These are phyloP conservation scores for Ottelia alismoides DNA, from an alignment of 106 monocot species.

Conservation along the genomic window DNA sequence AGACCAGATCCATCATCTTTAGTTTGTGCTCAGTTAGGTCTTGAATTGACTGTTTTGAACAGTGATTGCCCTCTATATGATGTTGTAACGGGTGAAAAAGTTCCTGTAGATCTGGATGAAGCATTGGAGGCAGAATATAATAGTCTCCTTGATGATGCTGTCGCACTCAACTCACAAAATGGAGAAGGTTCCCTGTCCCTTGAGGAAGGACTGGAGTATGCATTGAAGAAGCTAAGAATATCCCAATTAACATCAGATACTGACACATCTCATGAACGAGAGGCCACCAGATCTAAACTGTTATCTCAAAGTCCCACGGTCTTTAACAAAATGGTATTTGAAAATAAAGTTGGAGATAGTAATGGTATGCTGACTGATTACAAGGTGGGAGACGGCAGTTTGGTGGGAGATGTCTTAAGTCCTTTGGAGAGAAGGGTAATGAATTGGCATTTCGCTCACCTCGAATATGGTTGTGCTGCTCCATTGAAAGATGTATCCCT, in stretches of 20 bases:
- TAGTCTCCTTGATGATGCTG: slow-evolving; percentile 91
- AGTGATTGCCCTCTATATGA: slow-evolving; percentile 99
- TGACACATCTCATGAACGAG: not conserved
- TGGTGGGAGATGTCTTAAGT: slow-evolving; percentile 33
- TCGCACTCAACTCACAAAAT: slow-evolving; percentile 48
- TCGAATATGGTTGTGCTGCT: slow-evolving; percentile 99
- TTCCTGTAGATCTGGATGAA: slow-evolving; percentile 85
- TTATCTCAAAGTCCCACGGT: too few relatives aligned
- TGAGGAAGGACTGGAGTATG: slow-evolving; percentile 91
- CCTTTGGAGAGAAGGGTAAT: slow-evolving; percentile 92
- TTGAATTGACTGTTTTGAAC: slow-evolving; percentile 79
- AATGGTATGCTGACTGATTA: not conserved
- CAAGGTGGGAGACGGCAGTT: slow-evolving; percentile 1
- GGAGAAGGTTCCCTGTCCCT: slow-evolving; percentile 68
- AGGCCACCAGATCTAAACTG: too few relatives aligned
- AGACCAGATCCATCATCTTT: slow-evolving; percentile 90
- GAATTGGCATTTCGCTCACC: slow-evolving; percentile 98
- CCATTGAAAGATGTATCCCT: slow-evolving; percentile 82
- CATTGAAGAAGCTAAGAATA: slow-evolving; percentile 45
- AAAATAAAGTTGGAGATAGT: not conserved
- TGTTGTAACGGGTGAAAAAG: slow-evolving; percentile 65
- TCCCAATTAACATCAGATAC: slow-evolving; percentile 14
- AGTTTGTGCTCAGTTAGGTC: slow-evolving; percentile 81
- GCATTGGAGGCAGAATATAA: slow-evolving; percentile 91
- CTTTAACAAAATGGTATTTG: too few relatives aligned